phyloP scores from a whole-genome alignment of 2,329 filamentous ascomycete genomes.

The Colletotrichum sp. region DNA sequence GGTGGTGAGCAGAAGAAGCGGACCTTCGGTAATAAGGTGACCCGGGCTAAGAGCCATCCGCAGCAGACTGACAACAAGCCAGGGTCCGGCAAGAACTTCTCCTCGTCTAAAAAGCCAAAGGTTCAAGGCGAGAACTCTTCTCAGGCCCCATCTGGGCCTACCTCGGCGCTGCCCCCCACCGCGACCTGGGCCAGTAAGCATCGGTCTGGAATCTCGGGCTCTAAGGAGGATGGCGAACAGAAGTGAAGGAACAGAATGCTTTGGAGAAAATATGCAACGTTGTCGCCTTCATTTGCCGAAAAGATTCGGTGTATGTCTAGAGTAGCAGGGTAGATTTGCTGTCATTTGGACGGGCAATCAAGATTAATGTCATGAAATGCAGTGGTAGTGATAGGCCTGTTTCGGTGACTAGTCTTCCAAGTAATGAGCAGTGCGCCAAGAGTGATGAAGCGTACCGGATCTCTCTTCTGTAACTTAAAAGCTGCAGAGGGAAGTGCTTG shows the following conservation, averaged over 20 bases:
- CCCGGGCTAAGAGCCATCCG: conserved; percentile 5
- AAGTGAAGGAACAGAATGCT: neutral
- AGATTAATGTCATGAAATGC: neutral
- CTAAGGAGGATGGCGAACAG: neutral
- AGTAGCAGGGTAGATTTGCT: neutral
- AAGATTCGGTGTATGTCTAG: neutral
- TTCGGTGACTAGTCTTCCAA: neutral
- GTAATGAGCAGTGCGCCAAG: neutral
- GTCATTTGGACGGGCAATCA: neutral
- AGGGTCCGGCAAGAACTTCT: neutral
- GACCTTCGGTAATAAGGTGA: conserved; percentile 2
- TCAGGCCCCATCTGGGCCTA: neutral
- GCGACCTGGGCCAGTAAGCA: conserved; percentile 4
- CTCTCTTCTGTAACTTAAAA: neutral
- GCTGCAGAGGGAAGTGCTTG: neutral
- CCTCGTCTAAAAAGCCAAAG: conserved; percentile 6
- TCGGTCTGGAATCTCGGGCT: neutral
- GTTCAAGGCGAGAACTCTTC: neutral
- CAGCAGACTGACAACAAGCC: neutral
- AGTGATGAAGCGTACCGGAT: neutral
- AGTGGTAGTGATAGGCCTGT: neutral
- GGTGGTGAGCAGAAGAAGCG: neutral
- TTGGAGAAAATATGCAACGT: neutral
- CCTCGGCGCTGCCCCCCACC: neutral
- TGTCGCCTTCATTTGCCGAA: neutral